Conservation (phyloP, 305 asterid species). For the Euphrasia arctica region DNA sequence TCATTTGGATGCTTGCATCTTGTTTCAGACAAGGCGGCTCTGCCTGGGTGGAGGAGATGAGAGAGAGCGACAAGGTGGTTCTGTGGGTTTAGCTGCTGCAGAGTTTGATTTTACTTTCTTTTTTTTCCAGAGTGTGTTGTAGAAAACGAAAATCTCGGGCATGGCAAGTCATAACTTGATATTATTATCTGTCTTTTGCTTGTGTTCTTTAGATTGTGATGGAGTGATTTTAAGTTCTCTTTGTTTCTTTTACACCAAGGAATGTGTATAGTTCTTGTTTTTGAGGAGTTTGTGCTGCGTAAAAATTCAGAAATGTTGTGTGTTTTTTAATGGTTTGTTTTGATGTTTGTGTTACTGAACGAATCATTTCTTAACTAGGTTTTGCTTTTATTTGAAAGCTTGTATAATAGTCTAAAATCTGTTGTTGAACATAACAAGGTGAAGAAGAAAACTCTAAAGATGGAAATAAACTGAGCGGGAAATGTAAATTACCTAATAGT, state of each 20-base stretch:
- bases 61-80: conserved; percentile 17
- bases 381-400: too few relatives aligned
- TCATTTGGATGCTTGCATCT: conserved; percentile 7
- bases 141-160: conserved; percentile 33
- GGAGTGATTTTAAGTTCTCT: conserved; percentile 17
- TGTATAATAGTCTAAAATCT: too few relatives aligned
- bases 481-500: too few relatives aligned
- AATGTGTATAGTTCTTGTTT: conserved; percentile 61
- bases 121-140: conserved; percentile 31
- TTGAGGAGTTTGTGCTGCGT: conserved; percentile 35
- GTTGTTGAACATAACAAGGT: too few relatives aligned
- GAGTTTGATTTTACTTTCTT: conserved; percentile 21
- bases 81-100: conserved; percentile 19
- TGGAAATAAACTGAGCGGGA: too few relatives aligned
- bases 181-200: conserved; percentile 27
- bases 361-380: too few relatives aligned
- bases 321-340: conserved; percentile 27
- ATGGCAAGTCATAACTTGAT: conserved; percentile 29
- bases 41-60: conserved; percentile 94
- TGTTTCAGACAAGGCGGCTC: conserved; percentile 69
- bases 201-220: conserved; percentile 28
- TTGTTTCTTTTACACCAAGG: conserved; percentile 22
- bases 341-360: conserved; percentile 10
- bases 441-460: too few relatives aligned
- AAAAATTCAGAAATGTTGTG: conserved; percentile 26